A percentile compares a stretch with the other conserved stretches of the same genome.
phyloP scores from a whole-genome alignment of 2,329 filamentous ascomycete species.

The Ophiostoma quercus region DNA sequence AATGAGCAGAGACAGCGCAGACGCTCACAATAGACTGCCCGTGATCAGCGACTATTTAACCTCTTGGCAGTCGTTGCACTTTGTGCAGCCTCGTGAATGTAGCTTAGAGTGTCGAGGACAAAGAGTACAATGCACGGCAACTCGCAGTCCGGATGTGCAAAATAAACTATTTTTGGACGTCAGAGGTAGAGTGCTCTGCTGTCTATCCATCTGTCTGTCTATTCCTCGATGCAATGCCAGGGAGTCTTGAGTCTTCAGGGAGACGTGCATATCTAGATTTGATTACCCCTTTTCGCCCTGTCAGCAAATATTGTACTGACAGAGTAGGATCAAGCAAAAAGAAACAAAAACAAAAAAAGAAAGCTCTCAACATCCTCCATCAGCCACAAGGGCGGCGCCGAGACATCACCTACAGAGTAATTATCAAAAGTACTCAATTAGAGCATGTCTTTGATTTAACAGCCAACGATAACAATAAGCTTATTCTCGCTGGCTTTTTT shows the following conservation, averaged over 20 bases:
- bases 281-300: conserved; percentile 3
- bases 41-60: neutral
- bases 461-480: no score
- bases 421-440: no score
- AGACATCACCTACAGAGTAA: neutral
- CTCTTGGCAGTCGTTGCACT: conserved; percentile 4
- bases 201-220: no score
- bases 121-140: neutral
- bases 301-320: neutral
- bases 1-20: neutral
- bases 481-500: no score
- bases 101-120: neutral
- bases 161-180: neutral
- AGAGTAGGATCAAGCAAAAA: neutral
- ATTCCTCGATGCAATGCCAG: neutral
- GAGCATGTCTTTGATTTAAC: no score
- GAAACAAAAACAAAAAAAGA: neutral
- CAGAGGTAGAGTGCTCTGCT: neutral
- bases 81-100: neutral
- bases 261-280: neutral
- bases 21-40: neutral
- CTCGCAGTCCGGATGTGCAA: neutral
- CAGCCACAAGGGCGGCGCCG: neutral
- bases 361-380: neutral
- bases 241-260: neutral